phyloP scores from a whole-genome alignment of 371 early-diverging fungal species.

The Actinomortierella ambigua region DNA sequence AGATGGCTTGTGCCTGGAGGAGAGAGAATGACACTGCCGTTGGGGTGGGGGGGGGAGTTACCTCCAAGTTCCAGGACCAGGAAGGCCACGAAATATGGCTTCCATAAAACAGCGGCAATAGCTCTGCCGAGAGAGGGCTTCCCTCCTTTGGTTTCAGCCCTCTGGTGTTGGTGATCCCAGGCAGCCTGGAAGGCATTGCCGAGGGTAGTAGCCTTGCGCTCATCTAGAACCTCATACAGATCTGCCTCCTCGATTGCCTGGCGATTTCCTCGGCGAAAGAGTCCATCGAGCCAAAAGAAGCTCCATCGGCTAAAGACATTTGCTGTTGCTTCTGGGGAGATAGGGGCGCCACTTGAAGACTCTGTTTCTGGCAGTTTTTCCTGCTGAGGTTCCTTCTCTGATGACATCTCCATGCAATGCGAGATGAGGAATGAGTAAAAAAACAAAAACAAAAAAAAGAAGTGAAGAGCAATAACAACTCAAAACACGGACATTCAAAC shows the following conservation, averaged over 20 bases:
- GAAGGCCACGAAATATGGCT: constrained; percentile 23
- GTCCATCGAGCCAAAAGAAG: constrained; percentile 46
- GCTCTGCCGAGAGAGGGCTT: constrained; percentile 37
- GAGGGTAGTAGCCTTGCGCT: constrained; percentile 20
- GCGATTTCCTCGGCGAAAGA: constrained; percentile 42
- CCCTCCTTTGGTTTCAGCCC: constrained; percentile 25
- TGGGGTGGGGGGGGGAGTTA: too few species aligned
- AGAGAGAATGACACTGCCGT: too few species aligned
- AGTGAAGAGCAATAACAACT: too few species aligned
- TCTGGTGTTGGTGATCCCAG: constrained; percentile 30
- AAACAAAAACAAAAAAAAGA: too few species aligned
- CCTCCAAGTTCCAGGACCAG: constrained; percentile 31
- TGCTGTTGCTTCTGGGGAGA: constrained; percentile 42
- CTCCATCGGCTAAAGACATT: constrained; percentile 29
- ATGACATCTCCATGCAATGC: too few species aligned
- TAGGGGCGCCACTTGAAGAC: neutral
- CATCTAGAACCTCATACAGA: constrained; percentile 46
- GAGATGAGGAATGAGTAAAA: too few species aligned
- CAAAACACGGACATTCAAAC: too few species aligned
- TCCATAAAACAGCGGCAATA: constrained; percentile 22
- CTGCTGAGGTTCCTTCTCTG: too few species aligned
- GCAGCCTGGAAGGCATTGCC: constrained; percentile 5
- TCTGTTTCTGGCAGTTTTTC: too few species aligned
- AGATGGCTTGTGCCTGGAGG: too few species aligned
- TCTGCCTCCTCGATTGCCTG: constrained; percentile 48